Percentiles rank a stretch among this genome's conserved stretches.
Conservation (phyloP, 148 eudicot genomes). For the Persicaria maculosa region DNA sequence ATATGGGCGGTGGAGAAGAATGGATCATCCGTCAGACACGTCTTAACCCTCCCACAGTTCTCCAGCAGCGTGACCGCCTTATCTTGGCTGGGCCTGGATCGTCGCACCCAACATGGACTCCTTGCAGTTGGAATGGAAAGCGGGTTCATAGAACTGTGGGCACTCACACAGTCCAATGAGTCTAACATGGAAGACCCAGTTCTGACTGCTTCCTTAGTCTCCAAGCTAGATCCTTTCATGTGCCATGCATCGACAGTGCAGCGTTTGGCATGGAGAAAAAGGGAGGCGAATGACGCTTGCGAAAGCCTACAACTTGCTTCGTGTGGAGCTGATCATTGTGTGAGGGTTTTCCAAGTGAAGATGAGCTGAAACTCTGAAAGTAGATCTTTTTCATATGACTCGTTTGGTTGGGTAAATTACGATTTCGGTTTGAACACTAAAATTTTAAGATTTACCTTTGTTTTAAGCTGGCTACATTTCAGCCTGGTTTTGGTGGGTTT, state of each 20-base stretch:
- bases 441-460: not conserved
- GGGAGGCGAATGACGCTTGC: slow-evolving; percentile 41
- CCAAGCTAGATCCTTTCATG: slow-evolving; percentile 49
- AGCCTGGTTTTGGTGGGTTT: not conserved
- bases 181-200: slow-evolving; percentile 10
- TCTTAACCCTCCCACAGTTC: slow-evolving; percentile 58
- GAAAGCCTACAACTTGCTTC: slow-evolving; percentile 61
- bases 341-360: slow-evolving; percentile 53
- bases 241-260: slow-evolving; percentile 81
- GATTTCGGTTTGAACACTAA: not conserved
- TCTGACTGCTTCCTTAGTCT: slow-evolving; percentile 30
- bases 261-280: slow-evolving; percentile 61
- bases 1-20: slow-evolving; percentile 57
- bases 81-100: slow-evolving; percentile 72
- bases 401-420: not conserved
- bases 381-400: not conserved
- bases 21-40: slow-evolving; percentile 39
- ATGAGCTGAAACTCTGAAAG: slow-evolving; percentile 11
- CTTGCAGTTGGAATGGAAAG: slow-evolving; percentile 87
- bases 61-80: slow-evolving; percentile 70
- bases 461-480: not conserved
- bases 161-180: slow-evolving; percentile 24
- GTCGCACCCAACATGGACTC: slow-evolving; percentile 40
- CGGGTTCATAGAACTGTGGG: slow-evolving; percentile 78
- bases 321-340: slow-evolving; percentile 92